Evolutionary conservation across 768 basidiomycete species (phyloP).

Genomic region (Arthromyces matolae): DNA sequence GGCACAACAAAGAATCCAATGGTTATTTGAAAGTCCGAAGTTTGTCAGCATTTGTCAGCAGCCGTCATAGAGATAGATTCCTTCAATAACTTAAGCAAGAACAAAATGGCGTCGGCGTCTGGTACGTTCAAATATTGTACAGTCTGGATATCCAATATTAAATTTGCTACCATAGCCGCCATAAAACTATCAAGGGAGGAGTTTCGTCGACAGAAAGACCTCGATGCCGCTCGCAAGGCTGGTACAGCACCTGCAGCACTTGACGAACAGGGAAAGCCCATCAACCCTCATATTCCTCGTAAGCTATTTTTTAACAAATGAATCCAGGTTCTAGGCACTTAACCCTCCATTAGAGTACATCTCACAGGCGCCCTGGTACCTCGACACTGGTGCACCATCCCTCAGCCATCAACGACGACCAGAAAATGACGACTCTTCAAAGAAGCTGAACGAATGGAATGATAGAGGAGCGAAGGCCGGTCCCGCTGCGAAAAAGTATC

Average conservation of each 20-base stretch:
- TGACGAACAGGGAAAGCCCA: slow-evolving; percentile 91
- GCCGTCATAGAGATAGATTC: not conserved
- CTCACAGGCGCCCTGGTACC: slow-evolving; percentile 98
- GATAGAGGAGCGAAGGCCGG: slow-evolving; percentile 81
- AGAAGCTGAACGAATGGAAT: slow-evolving; percentile 88
- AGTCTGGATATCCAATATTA: slow-evolving; percentile 3
- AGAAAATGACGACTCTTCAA: slow-evolving; percentile 51
- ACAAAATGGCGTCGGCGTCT: slow-evolving; percentile 39
- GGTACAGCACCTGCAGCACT: slow-evolving; percentile 96
- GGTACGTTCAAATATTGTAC: slow-evolving; percentile 22
- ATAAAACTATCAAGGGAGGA: slow-evolving; percentile 94
- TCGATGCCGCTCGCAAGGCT: slow-evolving; percentile 97
- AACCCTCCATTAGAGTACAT: slow-evolving; percentile 72
- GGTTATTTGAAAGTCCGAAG: no score
- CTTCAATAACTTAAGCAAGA: not conserved
- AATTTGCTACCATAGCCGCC: slow-evolving; percentile 33
- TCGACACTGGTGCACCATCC: slow-evolving; percentile 90
- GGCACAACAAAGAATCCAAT: no score
- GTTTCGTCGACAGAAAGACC: slow-evolving; percentile 91
- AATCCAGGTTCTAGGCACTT: not conserved
- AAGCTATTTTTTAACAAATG: slow-evolving; percentile 25
- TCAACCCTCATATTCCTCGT: slow-evolving; percentile 99
- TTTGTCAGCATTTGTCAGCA: not conserved
- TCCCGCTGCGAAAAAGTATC: slow-evolving; percentile 93
- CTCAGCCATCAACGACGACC: slow-evolving; percentile 90